Conservation (phyloP, 1,284 basidiomycete species). For the Malassezia vespertilionis region DNA sequence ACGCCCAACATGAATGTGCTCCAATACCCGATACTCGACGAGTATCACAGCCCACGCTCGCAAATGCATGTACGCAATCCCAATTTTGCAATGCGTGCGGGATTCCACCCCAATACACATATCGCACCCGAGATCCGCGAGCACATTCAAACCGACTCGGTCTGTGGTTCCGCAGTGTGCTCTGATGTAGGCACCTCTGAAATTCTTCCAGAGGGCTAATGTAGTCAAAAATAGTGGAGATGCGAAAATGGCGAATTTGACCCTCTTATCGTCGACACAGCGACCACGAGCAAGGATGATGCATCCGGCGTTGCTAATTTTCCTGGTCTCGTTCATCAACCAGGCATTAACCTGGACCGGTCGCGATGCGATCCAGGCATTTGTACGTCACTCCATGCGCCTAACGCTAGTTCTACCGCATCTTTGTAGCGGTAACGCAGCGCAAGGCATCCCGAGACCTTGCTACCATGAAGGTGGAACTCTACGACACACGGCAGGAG, state of each 20-base stretch:
- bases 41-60: conserved; percentile 50
- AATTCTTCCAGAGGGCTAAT: too few relatives aligned
- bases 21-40: conserved; percentile 84
- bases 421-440: conserved; percentile 20
- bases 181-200: too few relatives aligned
- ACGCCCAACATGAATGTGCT: conserved; percentile 64
- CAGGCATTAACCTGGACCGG: conserved; percentile 16
- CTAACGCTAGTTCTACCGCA: conserved; percentile 13
- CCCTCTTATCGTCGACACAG: neutral
- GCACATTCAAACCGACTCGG: neutral
- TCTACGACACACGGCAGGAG: conserved; percentile 63
- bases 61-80: neutral
- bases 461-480: conserved; percentile 23
- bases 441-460: conserved; percentile 20
- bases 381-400: conserved; percentile 2
- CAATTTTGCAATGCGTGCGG: conserved; percentile 12
- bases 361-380: conserved; percentile 8
- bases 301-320: conserved; percentile 16
- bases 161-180: too few relatives aligned
- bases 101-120: conserved; percentile 3
- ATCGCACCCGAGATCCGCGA: neutral
- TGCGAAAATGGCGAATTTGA: neutral
- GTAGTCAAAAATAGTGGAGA: too few relatives aligned
- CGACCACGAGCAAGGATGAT: neutral
- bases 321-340: conserved; percentile 17